Percentiles rank a stretch among this genome's conserved stretches.
phyloP scores from a whole-genome alignment of 1,284 basidiomycete species.

The Heterobasidion irregulare region DNA sequence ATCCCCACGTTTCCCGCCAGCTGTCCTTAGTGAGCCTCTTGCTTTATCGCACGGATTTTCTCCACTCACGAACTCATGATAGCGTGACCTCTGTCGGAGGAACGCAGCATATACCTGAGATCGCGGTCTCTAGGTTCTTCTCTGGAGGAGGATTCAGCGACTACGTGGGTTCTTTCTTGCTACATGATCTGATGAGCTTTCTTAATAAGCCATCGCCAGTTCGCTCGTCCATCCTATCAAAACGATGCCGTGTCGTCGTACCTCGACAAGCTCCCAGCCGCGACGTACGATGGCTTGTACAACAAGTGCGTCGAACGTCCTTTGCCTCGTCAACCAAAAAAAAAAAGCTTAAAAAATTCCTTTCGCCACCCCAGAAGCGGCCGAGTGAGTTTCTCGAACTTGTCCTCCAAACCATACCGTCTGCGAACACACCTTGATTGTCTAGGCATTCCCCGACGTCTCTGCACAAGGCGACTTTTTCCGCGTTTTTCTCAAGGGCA shows the following conservation, averaged over 20 bases:
- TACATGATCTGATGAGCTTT: background rate
- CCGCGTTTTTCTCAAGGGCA: constrained; percentile 29
- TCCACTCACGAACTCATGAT: constrained; percentile 8
- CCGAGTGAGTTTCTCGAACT: background rate
- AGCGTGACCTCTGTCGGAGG: constrained; percentile 59
- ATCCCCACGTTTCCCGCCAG: constrained; percentile 53
- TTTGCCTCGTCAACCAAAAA: constrained; percentile 12
- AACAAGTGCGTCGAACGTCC: constrained; percentile 29
- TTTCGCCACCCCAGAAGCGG: background rate
- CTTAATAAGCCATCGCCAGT: constrained; percentile 23
- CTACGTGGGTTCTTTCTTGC: constrained; percentile 24
- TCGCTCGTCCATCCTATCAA: constrained; percentile 50
- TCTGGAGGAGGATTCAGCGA: constrained; percentile 68
- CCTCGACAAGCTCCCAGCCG: constrained; percentile 35
- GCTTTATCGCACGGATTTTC: no score
- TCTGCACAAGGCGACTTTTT: constrained; percentile 45
- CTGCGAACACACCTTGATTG: background rate
- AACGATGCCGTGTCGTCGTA: constrained; percentile 30
- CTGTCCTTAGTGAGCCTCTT: constrained; percentile 35
- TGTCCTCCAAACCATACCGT: background rate
- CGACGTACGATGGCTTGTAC: constrained; percentile 46
- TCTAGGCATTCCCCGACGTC: constrained; percentile 51
- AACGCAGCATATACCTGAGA: constrained; percentile 48
- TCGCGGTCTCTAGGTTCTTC: constrained; percentile 33
- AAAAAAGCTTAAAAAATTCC: no score